Evolutionary conservation across 2,329 filamentous ascomycete genomes (phyloP).

Genomic region (Diaporthe citriasiana): DNA sequence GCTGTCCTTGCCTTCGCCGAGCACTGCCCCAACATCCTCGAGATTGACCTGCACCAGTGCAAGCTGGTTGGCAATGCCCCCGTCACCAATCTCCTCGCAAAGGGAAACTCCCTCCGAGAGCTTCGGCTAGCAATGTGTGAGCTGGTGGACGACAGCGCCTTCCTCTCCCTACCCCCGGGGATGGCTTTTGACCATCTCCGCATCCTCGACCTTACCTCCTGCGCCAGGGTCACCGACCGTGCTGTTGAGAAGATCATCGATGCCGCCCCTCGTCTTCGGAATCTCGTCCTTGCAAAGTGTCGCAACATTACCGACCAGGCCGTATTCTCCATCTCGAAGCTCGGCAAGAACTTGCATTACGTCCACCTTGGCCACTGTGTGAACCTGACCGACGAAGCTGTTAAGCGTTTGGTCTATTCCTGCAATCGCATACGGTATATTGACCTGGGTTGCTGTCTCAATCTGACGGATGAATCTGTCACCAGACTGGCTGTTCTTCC

Average conservation of each 20-base stretch:
- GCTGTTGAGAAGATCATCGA: conserved; percentile 91
- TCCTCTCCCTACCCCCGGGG: conserved; percentile 79
- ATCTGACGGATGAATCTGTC: conserved; percentile 90
- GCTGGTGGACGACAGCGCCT: conserved; percentile 88
- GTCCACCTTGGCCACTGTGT: conserved; percentile 95
- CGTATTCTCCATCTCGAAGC: conserved; percentile 86
- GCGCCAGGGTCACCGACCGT: conserved; percentile 84
- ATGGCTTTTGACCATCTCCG: conserved; percentile 87
- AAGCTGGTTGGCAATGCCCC: conserved; percentile 84
- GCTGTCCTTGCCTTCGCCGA: conserved; percentile 88
- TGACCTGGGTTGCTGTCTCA: conserved; percentile 93
- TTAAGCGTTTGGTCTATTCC: conserved; percentile 83
- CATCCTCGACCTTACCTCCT: conserved; percentile 94
- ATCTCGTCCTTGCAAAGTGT: conserved; percentile 95
- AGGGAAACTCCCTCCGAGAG: conserved; percentile 88
- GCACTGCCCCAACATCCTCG: conserved; percentile 92
- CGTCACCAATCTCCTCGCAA: conserved; percentile 83
- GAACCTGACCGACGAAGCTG: conserved; percentile 90
- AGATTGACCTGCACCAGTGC: conserved; percentile 95
- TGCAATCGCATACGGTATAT: conserved; percentile 98
- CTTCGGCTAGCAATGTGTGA: conserved; percentile 88
- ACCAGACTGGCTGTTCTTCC: conserved; percentile 86
- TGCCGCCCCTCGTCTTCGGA: conserved; percentile 88
- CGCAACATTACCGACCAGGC: conserved; percentile 91
- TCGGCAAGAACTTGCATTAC: conserved; percentile 97